These are phyloP conservation scores for Marasmius fiardii DNA, from an alignment of 1,284 basidiomycete genomes.

Conservation along the genomic window DNA sequence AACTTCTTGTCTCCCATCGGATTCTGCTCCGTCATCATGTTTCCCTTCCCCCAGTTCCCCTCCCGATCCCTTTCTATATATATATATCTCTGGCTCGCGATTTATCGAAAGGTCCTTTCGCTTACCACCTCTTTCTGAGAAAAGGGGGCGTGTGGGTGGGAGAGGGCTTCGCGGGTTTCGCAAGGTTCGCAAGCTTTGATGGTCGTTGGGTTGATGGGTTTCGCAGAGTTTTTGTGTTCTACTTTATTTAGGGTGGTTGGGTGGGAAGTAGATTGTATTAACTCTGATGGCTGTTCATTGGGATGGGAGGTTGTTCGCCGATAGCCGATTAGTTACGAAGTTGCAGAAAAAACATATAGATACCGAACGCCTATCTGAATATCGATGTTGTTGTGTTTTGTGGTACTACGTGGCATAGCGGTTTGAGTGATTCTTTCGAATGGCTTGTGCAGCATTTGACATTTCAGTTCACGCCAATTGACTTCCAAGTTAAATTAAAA, in stretches of 20 bases:
- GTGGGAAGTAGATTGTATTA: neutral
- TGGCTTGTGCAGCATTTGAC: no score
- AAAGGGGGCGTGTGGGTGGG: slow-evolving; percentile 57
- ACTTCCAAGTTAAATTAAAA: no score
- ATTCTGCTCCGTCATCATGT: slow-evolving; percentile 20
- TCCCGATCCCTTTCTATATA: slow-evolving; percentile 22
- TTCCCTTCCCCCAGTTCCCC: slow-evolving; percentile 17
- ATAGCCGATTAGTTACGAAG: no score
- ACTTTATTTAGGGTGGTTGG: neutral
- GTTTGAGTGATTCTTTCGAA: no score
- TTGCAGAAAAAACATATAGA: no score
- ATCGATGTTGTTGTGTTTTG: no score
- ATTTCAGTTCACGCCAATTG: no score
- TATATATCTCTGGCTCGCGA: neutral
- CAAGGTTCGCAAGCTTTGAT: slow-evolving; percentile 12
- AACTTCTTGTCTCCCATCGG: slow-evolving; percentile 18
- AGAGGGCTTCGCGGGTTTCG: slow-evolving; percentile 61
- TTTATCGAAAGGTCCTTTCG: slow-evolving; percentile 54
- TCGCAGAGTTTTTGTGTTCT: neutral
- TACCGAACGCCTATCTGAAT: no score
- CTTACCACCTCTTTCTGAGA: slow-evolving; percentile 51
- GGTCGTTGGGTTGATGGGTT: neutral
- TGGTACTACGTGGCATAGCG: neutral
- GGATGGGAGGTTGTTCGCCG: neutral
- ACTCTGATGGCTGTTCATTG: neutral